Evolutionary conservation across 2,329 filamentous ascomycete species (phyloP).

Genomic region (Xylaria sp.): DNA sequence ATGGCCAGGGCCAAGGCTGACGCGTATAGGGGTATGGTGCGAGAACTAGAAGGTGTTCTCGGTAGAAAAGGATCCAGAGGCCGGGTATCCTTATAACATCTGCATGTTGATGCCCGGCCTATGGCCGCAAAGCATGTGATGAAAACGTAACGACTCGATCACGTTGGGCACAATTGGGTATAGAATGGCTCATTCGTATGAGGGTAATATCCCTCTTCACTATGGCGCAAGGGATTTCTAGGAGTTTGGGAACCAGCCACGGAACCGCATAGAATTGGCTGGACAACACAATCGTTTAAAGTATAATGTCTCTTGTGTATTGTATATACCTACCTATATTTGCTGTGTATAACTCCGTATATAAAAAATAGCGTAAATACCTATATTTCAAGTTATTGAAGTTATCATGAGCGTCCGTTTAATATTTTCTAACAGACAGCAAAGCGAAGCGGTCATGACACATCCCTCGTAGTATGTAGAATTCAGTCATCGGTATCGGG

Average conservation of each 20-base stretch:
- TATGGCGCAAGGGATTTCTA: conserved; percentile 18
- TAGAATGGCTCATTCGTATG: conserved; percentile 26
- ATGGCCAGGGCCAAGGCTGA: conserved; percentile 78
- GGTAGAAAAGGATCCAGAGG: conserved; percentile 57
- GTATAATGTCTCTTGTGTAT: conserved; percentile 41
- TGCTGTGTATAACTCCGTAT: conserved; percentile 34
- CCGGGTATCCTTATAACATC: conserved; percentile 43
- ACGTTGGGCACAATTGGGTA: conserved; percentile 32
- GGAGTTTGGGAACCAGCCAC: conserved; percentile 24
- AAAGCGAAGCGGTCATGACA: too few relatives aligned
- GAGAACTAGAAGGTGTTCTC: conserved; percentile 92
- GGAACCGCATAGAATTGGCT: conserved; percentile 24
- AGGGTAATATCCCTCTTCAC: conserved; percentile 7
- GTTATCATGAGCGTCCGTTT: background rate
- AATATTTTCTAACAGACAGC: too few relatives aligned
- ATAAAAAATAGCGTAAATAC: conserved; percentile 27
- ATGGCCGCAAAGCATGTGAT: conserved; percentile 27
- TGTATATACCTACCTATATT: conserved; percentile 36
- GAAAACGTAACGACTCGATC: conserved; percentile 33
- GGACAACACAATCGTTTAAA: conserved; percentile 42
- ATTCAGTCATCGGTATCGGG: too few relatives aligned
- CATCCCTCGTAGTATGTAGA: too few relatives aligned
- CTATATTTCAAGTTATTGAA: background rate
- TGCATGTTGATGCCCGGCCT: conserved; percentile 8
- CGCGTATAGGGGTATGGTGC: conserved; percentile 87